phyloP scores from a whole-genome alignment of 805 yeast species.

The Saitoella complicata region DNA sequence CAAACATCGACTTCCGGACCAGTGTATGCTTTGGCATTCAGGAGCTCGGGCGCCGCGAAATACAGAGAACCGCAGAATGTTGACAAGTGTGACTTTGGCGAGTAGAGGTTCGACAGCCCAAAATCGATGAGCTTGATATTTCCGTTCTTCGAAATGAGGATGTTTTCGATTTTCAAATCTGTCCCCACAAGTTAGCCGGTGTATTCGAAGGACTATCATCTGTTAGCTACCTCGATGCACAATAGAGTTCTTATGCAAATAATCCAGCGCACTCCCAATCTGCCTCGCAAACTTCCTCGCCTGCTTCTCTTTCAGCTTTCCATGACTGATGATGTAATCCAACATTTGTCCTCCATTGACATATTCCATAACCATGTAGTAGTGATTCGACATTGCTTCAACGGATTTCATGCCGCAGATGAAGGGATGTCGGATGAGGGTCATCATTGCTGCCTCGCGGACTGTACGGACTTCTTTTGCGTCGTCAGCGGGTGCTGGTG shows the following conservation, averaged over 20 bases:
- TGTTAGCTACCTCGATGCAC: conserved; percentile 48
- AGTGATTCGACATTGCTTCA: conserved; percentile 92
- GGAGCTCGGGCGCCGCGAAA: conserved; percentile 95
- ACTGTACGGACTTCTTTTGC: conserved; percentile 85
- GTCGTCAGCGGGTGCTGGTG: conserved; percentile 33
- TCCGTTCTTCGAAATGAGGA: conserved; percentile 83
- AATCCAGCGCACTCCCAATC: conserved; percentile 82
- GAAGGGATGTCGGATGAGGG: conserved; percentile 77
- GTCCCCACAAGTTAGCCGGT: background rate
- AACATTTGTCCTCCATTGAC: conserved; percentile 96
- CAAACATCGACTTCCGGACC: conserved; percentile 98
- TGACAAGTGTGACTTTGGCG: conserved; percentile 53
- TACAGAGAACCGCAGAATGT: conserved; percentile 95
- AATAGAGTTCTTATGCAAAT: conserved; percentile 83
- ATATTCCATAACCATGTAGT: conserved; percentile 90
- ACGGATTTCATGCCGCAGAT: conserved; percentile 85
- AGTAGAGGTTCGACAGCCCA: conserved; percentile 79
- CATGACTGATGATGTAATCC: conserved; percentile 93
- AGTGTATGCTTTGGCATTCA: conserved; percentile 77
- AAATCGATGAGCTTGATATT: conserved; percentile 92
- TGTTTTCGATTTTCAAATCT: conserved; percentile 89
- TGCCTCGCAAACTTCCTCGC: conserved; percentile 93
- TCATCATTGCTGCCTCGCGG: conserved; percentile 88
- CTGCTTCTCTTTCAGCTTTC: conserved; percentile 79
- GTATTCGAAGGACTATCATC: background rate